Percentiles rank a stretch among this genome's conserved stretches.
Conservation (phyloP, 805 yeast species). For the Kodamaea fukazawae region DNA sequence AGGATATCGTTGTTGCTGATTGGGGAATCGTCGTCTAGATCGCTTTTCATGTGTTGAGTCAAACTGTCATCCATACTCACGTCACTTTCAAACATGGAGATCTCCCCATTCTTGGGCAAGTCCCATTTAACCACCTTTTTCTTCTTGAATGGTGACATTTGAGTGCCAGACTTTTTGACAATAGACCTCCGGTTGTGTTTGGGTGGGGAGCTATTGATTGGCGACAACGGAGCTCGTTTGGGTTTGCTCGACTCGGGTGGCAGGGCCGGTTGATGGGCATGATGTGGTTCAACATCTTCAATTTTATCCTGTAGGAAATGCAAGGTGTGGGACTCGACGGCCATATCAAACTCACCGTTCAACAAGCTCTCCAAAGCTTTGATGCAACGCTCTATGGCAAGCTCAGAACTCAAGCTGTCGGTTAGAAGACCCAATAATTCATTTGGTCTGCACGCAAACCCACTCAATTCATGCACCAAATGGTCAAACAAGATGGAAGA, state of each 20-base stretch:
- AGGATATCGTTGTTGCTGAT: slow-evolving; percentile 19
- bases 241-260: slow-evolving; percentile 12
- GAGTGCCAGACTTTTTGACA: slow-evolving; percentile 12
- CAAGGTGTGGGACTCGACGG: slow-evolving; percentile 29
- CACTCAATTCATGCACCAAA: slow-evolving; percentile 26
- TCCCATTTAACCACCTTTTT: slow-evolving; percentile 12
- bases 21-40: slow-evolving; percentile 30
- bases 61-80: slow-evolving; percentile 26
- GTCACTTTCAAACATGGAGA: slow-evolving; percentile 25
- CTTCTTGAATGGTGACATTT: slow-evolving; percentile 9
- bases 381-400: slow-evolving; percentile 8
- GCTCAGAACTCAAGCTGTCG: not conserved
- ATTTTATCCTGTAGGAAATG: slow-evolving; percentile 25
- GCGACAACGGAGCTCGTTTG: slow-evolving; percentile 25
- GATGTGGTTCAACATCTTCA: slow-evolving; percentile 11
- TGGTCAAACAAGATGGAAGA: slow-evolving; percentile 58
- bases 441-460: slow-evolving; percentile 9
- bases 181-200: slow-evolving; percentile 17
- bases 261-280: not conserved
- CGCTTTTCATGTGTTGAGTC: slow-evolving; percentile 14
- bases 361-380: slow-evolving; percentile 20
- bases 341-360: slow-evolving; percentile 36
- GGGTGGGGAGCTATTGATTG: slow-evolving; percentile 28
- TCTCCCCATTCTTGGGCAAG: slow-evolving; percentile 9
- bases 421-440: not conserved